Percentiles rank a stretch among this genome's conserved stretches.
Conservation (phyloP, 306 rosid genomes). For the Sophora flavescens region DNA sequence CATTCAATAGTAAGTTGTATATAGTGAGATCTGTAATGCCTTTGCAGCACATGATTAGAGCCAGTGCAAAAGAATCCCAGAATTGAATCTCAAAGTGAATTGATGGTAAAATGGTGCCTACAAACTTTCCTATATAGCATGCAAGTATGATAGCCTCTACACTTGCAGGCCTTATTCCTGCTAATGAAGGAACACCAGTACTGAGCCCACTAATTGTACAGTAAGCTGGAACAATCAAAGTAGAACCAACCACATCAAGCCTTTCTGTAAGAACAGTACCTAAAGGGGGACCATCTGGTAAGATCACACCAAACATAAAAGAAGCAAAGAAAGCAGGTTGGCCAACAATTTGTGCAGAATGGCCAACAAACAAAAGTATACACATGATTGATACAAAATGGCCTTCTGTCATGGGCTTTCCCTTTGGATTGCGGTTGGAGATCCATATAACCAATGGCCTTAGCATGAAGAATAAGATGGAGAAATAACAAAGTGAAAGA, state of each 20-base stretch:
- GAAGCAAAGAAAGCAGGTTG: constrained; percentile 37
- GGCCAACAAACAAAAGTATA: constrained; percentile 31
- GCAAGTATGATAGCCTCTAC: constrained; percentile 24
- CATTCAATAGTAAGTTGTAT: neutral
- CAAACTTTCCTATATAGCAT: constrained; percentile 32
- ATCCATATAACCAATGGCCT: constrained; percentile 49
- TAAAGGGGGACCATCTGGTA: constrained; percentile 47
- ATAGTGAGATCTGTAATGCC: constrained; percentile 37
- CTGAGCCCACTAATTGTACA: constrained; percentile 39
- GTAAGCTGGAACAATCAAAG: constrained; percentile 43
- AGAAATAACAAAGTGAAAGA: neutral
- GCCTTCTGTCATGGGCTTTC: constrained; percentile 31
- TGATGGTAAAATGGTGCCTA: constrained; percentile 43
- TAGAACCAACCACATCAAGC: constrained; percentile 44
- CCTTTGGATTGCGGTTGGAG: constrained; percentile 21
- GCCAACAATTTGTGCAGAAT: constrained; percentile 1
- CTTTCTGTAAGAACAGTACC: constrained; percentile 40
- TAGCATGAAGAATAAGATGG: constrained; percentile 12
- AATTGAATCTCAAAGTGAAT: constrained; percentile 38
- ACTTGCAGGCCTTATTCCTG: neutral
- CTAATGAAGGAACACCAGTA: neutral
- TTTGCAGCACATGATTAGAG: constrained; percentile 52
- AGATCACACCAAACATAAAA: constrained; percentile 36
- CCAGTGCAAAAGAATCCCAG: constrained; percentile 42
- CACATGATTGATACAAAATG: constrained; percentile 37